A percentile compares a stretch with the other conserved stretches of the same genome.
These are phyloP conservation scores for Elasticomyces elasticus DNA, from an alignment of 495 filamentous ascomycete genomes.

Conservation along the genomic window DNA sequence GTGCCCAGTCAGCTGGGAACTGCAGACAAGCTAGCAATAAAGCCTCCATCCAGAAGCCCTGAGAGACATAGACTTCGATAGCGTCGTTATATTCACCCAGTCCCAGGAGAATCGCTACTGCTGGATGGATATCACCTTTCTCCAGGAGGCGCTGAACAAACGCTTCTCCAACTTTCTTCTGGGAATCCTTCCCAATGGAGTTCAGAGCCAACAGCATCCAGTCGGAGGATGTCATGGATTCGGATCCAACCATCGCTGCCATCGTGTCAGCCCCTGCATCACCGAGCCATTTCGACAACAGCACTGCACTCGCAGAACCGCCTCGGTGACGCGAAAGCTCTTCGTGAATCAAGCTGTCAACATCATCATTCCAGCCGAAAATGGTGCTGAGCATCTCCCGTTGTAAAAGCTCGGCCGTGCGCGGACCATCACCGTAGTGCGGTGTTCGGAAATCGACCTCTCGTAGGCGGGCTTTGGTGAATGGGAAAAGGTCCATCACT, in stretches of 20 bases:
- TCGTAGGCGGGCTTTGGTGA: constrained; percentile 62
- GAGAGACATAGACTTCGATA: constrained; percentile 91
- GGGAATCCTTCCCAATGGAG: constrained; percentile 68
- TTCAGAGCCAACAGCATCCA: constrained; percentile 97
- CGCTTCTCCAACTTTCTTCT: constrained; percentile 81
- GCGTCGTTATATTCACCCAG: constrained; percentile 91
- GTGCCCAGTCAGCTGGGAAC: constrained; percentile 64
- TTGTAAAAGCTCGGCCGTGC: constrained; percentile 77
- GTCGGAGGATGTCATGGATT: constrained; percentile 77
- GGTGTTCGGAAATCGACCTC: constrained; percentile 70
- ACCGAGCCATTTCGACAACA: constrained; percentile 85
- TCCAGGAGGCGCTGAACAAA: constrained; percentile 87
- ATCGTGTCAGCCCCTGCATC: constrained; percentile 75
- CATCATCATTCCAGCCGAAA: constrained; percentile 89
- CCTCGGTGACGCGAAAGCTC: constrained; percentile 66
- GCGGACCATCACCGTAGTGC: constrained; percentile 48
- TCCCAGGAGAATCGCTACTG: constrained; percentile 81
- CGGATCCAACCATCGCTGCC: constrained; percentile 59
- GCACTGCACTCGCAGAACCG: constrained; percentile 63
- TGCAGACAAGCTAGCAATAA: constrained; percentile 67
- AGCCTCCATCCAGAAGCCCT: constrained; percentile 84
- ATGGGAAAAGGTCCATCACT: constrained; percentile 52
- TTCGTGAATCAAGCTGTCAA: constrained; percentile 72
- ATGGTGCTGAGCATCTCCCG: constrained; percentile 88
- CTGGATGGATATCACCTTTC: constrained; percentile 81